Conservation (phyloP, 305 asterid species). For the Salvia sclarea region DNA sequence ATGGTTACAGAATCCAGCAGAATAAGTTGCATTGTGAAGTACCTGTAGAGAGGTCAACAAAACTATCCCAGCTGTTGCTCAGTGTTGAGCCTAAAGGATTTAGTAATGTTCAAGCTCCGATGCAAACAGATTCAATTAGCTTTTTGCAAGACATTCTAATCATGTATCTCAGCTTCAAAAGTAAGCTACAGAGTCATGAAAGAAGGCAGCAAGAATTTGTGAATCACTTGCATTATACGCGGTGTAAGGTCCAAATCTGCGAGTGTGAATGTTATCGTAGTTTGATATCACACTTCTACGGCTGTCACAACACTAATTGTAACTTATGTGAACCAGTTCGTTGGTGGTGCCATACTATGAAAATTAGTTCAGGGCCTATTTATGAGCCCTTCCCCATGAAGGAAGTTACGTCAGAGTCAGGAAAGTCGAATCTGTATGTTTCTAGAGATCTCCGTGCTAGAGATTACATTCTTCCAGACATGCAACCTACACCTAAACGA, state of each 20-base stretch:
- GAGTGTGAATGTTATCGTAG: constrained; percentile 33
- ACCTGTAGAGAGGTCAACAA: constrained; percentile 26
- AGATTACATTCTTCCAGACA: constrained; percentile 33
- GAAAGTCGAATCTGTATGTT: constrained; percentile 25
- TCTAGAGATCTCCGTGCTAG: constrained; percentile 27
- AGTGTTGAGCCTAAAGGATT: constrained; percentile 32
- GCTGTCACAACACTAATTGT: constrained; percentile 39
- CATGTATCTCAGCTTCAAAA: constrained; percentile 34
- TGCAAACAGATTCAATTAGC: constrained; percentile 17
- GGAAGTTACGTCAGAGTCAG: constrained; percentile 33
- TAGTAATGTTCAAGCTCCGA: constrained; percentile 35
- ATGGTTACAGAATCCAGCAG: constrained; percentile 25
- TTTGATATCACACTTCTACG: constrained; percentile 48
- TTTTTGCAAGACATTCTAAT: constrained; percentile 33
- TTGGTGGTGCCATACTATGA: constrained; percentile 1
- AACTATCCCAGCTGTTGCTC: constrained; percentile 22
- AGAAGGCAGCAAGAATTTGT: constrained; percentile 36
- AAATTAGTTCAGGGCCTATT: constrained; percentile 25
- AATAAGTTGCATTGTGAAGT: constrained; percentile 23
- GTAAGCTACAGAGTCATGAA: constrained; percentile 27
- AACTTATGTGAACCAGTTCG: constrained; percentile 43
- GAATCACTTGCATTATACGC: constrained; percentile 40
- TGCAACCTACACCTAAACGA: constrained; percentile 45
- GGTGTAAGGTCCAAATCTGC: constrained; percentile 42
- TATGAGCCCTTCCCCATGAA: constrained; percentile 23